phyloP scores from a whole-genome alignment of 805 yeast species.

The Yamadazyma endophytica region DNA sequence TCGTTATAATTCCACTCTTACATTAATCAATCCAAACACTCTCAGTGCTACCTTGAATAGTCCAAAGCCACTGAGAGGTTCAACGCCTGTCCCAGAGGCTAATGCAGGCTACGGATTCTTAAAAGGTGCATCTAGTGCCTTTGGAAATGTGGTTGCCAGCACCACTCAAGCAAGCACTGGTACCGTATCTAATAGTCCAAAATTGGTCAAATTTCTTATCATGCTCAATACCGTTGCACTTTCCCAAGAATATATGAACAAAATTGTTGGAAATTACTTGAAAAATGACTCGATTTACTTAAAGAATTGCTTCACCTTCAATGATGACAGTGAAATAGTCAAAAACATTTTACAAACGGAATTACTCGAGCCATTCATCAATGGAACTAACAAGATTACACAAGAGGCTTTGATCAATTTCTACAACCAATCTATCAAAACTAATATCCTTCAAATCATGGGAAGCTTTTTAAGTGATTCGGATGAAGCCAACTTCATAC shows the following conservation, averaged over 20 bases:
- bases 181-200: slow-evolving; percentile 14
- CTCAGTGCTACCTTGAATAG: slow-evolving; percentile 13
- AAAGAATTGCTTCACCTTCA: slow-evolving; percentile 28
- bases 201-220: slow-evolving; percentile 57
- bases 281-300: slow-evolving; percentile 18
- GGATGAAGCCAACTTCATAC: slow-evolving; percentile 24
- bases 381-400: slow-evolving; percentile 36
- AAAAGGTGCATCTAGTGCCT: slow-evolving; percentile 41
- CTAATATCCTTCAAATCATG: slow-evolving; percentile 38
- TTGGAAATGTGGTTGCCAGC: slow-evolving; percentile 38
- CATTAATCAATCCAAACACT: slow-evolving; percentile 11
- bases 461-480: slow-evolving; percentile 40
- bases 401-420: slow-evolving; percentile 44
- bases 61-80: slow-evolving; percentile 14
- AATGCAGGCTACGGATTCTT: slow-evolving; percentile 29
- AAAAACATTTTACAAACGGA: slow-evolving; percentile 25
- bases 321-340: slow-evolving; percentile 31
- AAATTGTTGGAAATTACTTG: slow-evolving; percentile 44
- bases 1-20: slow-evolving; percentile 30
- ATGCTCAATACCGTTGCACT: slow-evolving; percentile 70
- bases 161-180: slow-evolving; percentile 18
- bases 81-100: slow-evolving; percentile 32
- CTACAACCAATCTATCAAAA: slow-evolving; percentile 46
- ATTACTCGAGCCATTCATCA: slow-evolving; percentile 26
- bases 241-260: slow-evolving; percentile 54